These are phyloP conservation scores for Leishmania gerbilli DNA, from an alignment of 208 protist species.

Conservation along the genomic window DNA sequence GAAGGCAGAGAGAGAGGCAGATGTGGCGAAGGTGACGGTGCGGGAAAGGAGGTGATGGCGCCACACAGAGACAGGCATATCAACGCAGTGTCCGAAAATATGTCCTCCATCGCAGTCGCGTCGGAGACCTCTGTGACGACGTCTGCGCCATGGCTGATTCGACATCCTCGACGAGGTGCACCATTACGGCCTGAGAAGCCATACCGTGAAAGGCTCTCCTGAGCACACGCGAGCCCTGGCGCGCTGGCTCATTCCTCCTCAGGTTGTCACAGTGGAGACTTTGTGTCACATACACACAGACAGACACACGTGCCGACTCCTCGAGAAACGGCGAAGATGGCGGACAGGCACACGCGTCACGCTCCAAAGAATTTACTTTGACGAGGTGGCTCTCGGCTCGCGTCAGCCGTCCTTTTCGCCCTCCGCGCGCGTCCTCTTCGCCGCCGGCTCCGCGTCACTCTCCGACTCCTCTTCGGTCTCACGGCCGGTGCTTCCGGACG, in stretches of 20 bases:
- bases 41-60: neutral
- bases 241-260: neutral
- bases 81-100: neutral
- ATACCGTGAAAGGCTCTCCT: neutral
- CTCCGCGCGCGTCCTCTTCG: slow-evolving; percentile 34
- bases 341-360: neutral
- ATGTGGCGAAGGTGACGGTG: neutral
- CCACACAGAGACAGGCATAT: neutral
- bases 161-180: neutral
- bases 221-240: neutral
- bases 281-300: neutral
- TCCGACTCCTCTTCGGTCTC: slow-evolving; percentile 13
- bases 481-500: neutral
- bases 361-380: no score
- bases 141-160: neutral
- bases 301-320: neutral
- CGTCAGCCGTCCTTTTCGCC: neutral
- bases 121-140: neutral
- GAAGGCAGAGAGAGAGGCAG: slow-evolving; percentile 2
- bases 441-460: slow-evolving; percentile 15
- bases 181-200: neutral
- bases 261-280: neutral
- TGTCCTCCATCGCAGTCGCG: neutral
- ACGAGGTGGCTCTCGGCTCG: no score
- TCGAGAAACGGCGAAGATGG: neutral